Evolutionary conservation across 192 early-diverging fungal genomes (phyloP).

Genomic region (Mortierella antarctica): DNA sequence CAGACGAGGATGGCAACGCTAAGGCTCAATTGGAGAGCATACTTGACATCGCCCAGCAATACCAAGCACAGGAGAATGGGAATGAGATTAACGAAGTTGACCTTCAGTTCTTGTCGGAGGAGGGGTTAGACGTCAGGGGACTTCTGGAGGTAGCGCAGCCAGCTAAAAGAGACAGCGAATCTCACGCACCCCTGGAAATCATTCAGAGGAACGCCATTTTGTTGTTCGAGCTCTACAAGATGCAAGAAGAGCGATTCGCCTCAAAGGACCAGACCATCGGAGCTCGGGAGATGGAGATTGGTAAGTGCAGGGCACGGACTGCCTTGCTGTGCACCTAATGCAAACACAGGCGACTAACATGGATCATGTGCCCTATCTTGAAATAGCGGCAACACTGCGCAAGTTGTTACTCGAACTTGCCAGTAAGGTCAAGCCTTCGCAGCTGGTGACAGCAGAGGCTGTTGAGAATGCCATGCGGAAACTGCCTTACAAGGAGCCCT

Average conservation of each 20-base stretch:
- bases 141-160: constrained; percentile 1
- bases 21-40: constrained; percentile 29
- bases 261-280: constrained; percentile 46
- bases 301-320: constrained; percentile 29
- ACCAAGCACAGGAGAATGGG: constrained; percentile 12
- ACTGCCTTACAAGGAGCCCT: constrained; percentile 55
- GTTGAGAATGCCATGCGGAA: constrained; percentile 55
- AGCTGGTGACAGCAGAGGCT: constrained; percentile 36
- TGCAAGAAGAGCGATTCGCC: constrained; percentile 62
- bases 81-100: constrained; percentile 6
- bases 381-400: constrained; percentile 46
- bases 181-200: constrained; percentile 11
- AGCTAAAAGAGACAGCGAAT: neutral
- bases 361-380: neutral
- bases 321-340: neutral
- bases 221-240: constrained; percentile 46
- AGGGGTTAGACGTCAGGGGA: constrained; percentile 26
- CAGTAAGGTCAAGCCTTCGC: constrained; percentile 48
- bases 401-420: constrained; percentile 41
- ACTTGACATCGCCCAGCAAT: constrained; percentile 31
- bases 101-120: constrained; percentile 27
- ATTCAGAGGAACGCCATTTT: constrained; percentile 56
- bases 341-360: too few relatives aligned
- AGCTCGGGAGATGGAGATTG: constrained; percentile 54
- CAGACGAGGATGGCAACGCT: constrained; percentile 26